These are phyloP conservation scores for Elaeis oleifera DNA, from an alignment of 202 grass and related monocot species.

Conservation along the genomic window DNA sequence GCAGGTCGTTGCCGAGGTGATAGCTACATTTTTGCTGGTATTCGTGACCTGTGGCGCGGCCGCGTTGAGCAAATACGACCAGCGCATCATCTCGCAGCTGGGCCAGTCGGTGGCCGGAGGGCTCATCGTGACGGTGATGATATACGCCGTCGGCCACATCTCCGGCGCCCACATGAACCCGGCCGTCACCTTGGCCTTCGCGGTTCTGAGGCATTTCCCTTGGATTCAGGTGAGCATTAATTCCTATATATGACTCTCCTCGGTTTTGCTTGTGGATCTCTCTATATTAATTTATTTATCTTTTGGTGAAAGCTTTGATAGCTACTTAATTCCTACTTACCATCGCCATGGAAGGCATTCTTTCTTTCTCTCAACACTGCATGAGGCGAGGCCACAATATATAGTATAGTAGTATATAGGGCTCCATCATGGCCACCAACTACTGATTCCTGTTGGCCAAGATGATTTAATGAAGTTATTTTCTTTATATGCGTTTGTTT, in stretches of 20 bases:
- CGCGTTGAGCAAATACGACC: constrained; percentile 38
- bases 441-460: too few species aligned
- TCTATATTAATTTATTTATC: too few species aligned
- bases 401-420: too few species aligned
- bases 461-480: too few species aligned
- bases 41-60: constrained; percentile 77
- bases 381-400: too few species aligned
- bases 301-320: too few species aligned
- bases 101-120: constrained; percentile 85
- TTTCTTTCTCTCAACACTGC: too few species aligned
- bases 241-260: neutral
- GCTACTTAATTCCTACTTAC: too few species aligned
- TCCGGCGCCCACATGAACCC: constrained; percentile 99
- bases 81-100: constrained; percentile 58
- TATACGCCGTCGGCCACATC: constrained; percentile 94
- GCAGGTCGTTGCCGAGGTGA: constrained; percentile 77
- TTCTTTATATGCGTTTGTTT: too few species aligned
- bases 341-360: too few species aligned
- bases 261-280: too few species aligned
- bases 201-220: constrained; percentile 73
- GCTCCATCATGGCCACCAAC: too few species aligned
- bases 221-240: constrained; percentile 65
- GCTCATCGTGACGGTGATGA: constrained; percentile 94
- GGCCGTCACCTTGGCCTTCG: constrained; percentile 86
- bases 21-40: constrained; percentile 83